Base-by-base conservation (phyloP, 306 rosid genomes). In the Cicer cuneatum region DNA sequence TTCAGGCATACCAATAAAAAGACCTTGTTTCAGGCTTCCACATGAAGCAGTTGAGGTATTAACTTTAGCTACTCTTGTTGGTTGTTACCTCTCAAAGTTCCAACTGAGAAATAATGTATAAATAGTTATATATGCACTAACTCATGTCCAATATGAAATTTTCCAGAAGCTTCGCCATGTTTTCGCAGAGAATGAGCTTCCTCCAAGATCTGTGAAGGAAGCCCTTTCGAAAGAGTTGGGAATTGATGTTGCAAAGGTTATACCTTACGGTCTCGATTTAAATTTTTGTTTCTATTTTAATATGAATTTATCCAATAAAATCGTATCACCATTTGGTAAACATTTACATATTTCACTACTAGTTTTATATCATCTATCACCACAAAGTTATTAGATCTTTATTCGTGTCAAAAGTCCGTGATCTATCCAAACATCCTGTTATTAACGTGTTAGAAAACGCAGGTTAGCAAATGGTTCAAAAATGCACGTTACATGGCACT, bases 401-500 rank as follows among this genome's bases (percentile, higher is more conserved):
- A 47, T 41, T 70, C 43, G 12, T 66, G 42, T 41, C 56, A 41
- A 40, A 62, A 8, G 29, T 7, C 60, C 62, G 49, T 66, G 19
- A 69, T 78, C 57, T 60, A 10, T 62, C 53, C 74, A 45, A 69
- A 57, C 57, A 57, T 72, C 39, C 64, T 18, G 16, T 69, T 63
- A 33, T 54, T 79, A 43, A 79, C 68, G 19, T 71, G 74, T 69
- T 63, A 11, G 59, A 64, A 69, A 83, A 54, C 76, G 71, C 93
- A 93, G 98, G 92, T 93, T 69, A 88, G 88, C 87, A 93, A 93
- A 86, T 93, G 98, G 98, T 93, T 93, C 90, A 93, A 93, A 86
- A 93, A 93, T 78, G 88, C 98, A 40, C 98, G 98, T 39, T 93
- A 93, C 77, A 38, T 84, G 37, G 93, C 98, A 41, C 94, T 93